phyloP scores from a whole-genome alignment of 495 filamentous ascomycete genomes.

The Neurospora sp. region DNA sequence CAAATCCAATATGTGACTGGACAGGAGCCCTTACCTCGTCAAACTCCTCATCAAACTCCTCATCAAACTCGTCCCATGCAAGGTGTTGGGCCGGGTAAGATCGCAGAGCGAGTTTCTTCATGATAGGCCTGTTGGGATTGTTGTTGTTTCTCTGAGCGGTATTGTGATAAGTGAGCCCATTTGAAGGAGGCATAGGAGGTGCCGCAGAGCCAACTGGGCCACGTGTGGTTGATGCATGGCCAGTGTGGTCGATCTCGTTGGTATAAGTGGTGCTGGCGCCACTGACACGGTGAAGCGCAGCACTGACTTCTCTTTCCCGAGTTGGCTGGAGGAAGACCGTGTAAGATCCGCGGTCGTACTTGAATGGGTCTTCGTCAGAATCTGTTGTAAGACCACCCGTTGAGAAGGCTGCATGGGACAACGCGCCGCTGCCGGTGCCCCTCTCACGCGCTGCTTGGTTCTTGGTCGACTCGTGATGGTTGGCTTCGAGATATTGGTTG shows the following conservation, averaged over 20 bases:
- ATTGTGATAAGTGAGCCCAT: neutral
- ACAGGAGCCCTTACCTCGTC: conserved; percentile 12
- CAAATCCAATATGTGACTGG: neutral
- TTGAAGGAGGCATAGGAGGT: neutral
- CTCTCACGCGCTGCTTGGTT: neutral
- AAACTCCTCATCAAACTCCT: conserved; percentile 7
- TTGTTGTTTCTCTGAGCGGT: conserved; percentile 5
- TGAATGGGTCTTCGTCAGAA: conserved; percentile 25
- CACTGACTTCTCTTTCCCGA: conserved; percentile 21
- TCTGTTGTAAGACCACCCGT: conserved; percentile 9
- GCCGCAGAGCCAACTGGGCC: neutral
- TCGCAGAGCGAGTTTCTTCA: conserved; percentile 2
- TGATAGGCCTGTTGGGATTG: neutral
- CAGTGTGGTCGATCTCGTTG: neutral
- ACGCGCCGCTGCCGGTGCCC: neutral
- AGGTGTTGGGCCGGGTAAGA: conserved; percentile 3
- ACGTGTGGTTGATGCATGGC: neutral
- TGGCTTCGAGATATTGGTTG: neutral
- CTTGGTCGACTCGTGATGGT: neutral
- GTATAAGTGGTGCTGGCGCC: conserved; percentile 3
- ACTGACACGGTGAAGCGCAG: conserved; percentile 12
- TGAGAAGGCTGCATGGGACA: conserved; percentile 4
- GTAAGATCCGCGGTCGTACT: conserved; percentile 18
- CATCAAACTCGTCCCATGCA: conserved; percentile 6
- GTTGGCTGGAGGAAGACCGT: conserved; percentile 14